phyloP scores from a whole-genome alignment of 1,284 basidiomycete species.

The Megacollybia platyphylla region DNA sequence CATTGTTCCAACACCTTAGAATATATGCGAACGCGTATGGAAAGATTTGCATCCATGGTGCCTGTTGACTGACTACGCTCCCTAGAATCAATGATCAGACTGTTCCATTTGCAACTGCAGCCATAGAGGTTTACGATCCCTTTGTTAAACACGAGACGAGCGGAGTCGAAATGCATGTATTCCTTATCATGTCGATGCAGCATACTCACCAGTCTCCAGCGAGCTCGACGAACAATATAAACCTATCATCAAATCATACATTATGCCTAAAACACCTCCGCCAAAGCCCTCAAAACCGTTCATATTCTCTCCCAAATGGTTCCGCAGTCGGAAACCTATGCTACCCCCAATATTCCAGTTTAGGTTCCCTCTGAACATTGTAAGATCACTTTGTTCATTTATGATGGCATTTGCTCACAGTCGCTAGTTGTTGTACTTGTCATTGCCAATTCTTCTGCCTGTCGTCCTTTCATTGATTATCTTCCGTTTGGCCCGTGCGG shows the following conservation, averaged over 20 bases:
- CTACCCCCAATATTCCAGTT: slow-evolving; percentile 56
- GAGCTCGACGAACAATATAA: slow-evolving; percentile 42
- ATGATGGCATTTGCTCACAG: neutral
- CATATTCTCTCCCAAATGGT: slow-evolving; percentile 31
- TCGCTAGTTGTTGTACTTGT: slow-evolving; percentile 32
- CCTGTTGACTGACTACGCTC: neutral
- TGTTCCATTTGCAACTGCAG: slow-evolving; percentile 73
- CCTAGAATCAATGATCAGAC: slow-evolving; percentile 60
- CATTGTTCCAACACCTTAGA: slow-evolving; percentile 54
- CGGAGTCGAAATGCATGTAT: slow-evolving; percentile 50
- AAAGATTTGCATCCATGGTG: slow-evolving; percentile 1
- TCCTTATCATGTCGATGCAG: slow-evolving; percentile 2
- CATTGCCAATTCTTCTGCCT: slow-evolving; percentile 58
- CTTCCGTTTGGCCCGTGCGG: slow-evolving; percentile 37
- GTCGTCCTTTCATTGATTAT: slow-evolving; percentile 36
- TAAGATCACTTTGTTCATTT: slow-evolving; percentile 19
- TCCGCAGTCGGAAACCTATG: slow-evolving; percentile 27
- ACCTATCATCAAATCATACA: slow-evolving; percentile 40
- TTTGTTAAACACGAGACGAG: slow-evolving; percentile 47
- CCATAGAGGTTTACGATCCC: slow-evolving; percentile 59
- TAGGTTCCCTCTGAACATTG: slow-evolving; percentile 62
- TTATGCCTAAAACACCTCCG: slow-evolving; percentile 24
- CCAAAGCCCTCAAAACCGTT: slow-evolving; percentile 21
- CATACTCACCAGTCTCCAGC: slow-evolving; percentile 19
- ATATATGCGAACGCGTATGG: slow-evolving; percentile 80